These are phyloP conservation scores for Gossypium bickii DNA, from an alignment of 345 rosid genomes.

Conservation along the genomic window DNA sequence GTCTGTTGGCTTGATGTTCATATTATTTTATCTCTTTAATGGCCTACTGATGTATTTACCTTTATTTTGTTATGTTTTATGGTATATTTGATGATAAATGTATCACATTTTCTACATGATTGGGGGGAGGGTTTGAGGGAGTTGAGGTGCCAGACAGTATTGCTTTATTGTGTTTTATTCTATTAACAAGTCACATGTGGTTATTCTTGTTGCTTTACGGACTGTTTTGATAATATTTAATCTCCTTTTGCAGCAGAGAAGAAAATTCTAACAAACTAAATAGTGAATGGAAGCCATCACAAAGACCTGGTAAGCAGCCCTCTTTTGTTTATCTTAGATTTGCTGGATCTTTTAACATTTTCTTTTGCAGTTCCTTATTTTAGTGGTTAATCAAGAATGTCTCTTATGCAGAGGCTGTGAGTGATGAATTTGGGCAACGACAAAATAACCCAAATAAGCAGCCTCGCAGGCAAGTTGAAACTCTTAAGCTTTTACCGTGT, in stretches of 20 bases:
- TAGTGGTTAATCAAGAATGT: constrained; percentile 6
- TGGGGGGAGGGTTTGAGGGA: neutral
- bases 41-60: neutral
- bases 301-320: constrained; percentile 45
- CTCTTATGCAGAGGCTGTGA: constrained; percentile 38
- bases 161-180: neutral
- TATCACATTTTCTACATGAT: neutral
- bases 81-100: neutral
- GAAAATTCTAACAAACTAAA: constrained; percentile 33
- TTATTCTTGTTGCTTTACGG: neutral
- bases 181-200: neutral
- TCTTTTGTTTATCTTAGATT: neutral
- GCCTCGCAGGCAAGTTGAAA: constrained; percentile 52
- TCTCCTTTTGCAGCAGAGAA: constrained; percentile 50
- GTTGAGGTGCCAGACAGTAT: neutral
- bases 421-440: constrained; percentile 54
- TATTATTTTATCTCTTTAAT: neutral
- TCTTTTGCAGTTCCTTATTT: neutral
- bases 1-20: neutral
- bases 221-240: neutral
- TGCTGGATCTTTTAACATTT: neutral
- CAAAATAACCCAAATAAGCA: constrained; percentile 39
- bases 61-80: neutral
- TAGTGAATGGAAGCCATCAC: constrained; percentile 49
- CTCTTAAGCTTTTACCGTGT: neutral